Base-by-base conservation (phyloP, 371 early-diverging fungal genomes). In the Blakeslea trispora region DNA sequence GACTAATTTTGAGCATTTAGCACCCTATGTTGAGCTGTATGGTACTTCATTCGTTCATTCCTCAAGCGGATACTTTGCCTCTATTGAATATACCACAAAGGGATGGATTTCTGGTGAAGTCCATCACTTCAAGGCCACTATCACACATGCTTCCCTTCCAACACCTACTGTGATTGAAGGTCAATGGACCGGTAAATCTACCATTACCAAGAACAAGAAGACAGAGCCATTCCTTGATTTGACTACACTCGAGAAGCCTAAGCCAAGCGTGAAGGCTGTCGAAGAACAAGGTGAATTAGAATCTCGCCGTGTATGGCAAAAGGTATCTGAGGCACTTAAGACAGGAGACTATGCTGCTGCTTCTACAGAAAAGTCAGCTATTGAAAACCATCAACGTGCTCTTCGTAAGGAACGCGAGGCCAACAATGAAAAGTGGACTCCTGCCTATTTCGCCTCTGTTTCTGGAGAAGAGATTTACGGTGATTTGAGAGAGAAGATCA, bases 21-120 rank as follows among this genome's bases (percentile, higher is more conserved):
- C 84, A 37, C 86, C 91, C n/a, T 89, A 85, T 63, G 81, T 92
- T 55, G 93, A 93, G 63, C 75, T 91, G 43, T 81, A 79, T 42
- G 89, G 89, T 46, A 80, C 79, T 5, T 85, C 90, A 9, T 83
- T 81, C 55, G 84, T 91, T 49, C 82, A 83, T 35, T 86, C 84
- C 40, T 78, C 79, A 43, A 74, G 73, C 43, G 91, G 92, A 18
- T 79, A 67, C 45, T 69, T 75, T 53, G 81, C 90, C 34, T 73
- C 81, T 49, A 83, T 92, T 66, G 87, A 90, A 59, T 91, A 87
- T 65, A 74, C 83, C 43, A 86, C 88, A 34, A 87, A 83, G 63
- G 87, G 90, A 10, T 91, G 89, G 85, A 83, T 91, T 61, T 84
- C 86, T 15, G 92, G 92, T 53, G 91, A 90, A 58, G 82, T 89